Evolutionary conservation across 179 eudicot species (phyloP), one percentile per base, ranked within the genome.

Genomic region (Actinidia chinensis): DNA sequence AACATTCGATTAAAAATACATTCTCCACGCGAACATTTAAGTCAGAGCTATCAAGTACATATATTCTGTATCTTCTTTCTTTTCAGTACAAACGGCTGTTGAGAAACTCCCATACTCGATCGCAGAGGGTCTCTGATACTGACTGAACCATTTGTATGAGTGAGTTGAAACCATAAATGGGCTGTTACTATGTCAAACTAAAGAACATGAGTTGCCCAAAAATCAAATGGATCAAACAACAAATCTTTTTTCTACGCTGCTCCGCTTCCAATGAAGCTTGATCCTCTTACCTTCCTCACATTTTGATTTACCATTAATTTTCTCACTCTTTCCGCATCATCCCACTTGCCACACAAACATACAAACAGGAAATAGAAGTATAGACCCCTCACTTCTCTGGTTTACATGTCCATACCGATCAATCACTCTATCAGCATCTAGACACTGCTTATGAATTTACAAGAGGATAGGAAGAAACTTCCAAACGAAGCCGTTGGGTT

Each of bases 301-400:
- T 79, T 79, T 7, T 81, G 79, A 17, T 48, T 74, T 9, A 70
- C 52, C 86, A 83, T 83, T 52, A 86, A 51, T 28, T 68, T 47
- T 46, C 86, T 81, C 25, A 86, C 48, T 70, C 82, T 76, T 68
- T 83, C 85, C 5, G 82, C 88, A 42, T 79, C 85, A 48, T 61
- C 78, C 82, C 81, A 79, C 70, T 77, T 81, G 11, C 68, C 85
- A 52, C 63, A 61, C 80, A 83, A 20, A 66, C 75, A 79, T 81
- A 83, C 73, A 86, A 58, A 74, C 81, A 80, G 28, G 78, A 69
- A 8, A 86, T 51, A 64, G 83, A 83, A 23, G 81, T 79, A 52
- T 83, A 83, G 12, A 83, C 80, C 61, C 88, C 88, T 76, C 85
- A 84, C 18, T 79, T 69, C 56, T 83, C 86, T 5, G 83, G 86